Evolutionary conservation across 169 alveolate genomes (phyloP).

Genomic region (Plasmodium coatneyi): DNA sequence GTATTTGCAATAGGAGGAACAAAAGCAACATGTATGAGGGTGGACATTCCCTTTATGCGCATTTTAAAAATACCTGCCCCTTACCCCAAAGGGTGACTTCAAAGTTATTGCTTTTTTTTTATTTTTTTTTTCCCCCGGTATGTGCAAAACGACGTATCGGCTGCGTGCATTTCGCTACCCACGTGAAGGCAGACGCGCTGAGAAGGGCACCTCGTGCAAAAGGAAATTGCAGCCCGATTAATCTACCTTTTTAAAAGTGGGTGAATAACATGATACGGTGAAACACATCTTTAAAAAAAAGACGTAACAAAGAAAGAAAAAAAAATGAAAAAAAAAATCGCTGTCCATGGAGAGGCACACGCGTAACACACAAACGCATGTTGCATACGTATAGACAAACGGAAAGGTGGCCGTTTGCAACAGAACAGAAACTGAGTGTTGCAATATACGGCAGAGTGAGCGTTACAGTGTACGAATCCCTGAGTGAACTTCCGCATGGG

Average conservation of each 20-base stretch:
- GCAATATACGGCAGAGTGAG: background rate
- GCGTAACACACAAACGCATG: background rate
- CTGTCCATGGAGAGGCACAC: constrained; percentile 2
- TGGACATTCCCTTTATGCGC: background rate
- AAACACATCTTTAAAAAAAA: background rate
- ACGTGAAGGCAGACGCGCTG: background rate
- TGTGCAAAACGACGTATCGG: background rate
- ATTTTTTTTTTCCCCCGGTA: background rate
- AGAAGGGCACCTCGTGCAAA: background rate
- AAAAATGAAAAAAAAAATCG: background rate
- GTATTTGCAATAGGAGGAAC: background rate
- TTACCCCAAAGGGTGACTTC: background rate
- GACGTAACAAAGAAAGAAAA: background rate
- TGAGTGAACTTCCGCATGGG: background rate
- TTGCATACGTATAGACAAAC: background rate
- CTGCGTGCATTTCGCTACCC: background rate
- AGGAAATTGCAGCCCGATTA: background rate
- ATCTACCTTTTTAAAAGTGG: background rate
- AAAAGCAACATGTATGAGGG: background rate
- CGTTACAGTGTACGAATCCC: no score
- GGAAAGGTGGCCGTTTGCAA: background rate
- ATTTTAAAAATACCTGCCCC: background rate
- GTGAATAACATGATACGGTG: background rate
- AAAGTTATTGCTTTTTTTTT: background rate
- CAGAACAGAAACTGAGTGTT: background rate